Evolutionary conservation across 164 flowering plant genomes (phyloP), one percentile per base, ranked within the genome.

Genomic region (Malania oleifera): DNA sequence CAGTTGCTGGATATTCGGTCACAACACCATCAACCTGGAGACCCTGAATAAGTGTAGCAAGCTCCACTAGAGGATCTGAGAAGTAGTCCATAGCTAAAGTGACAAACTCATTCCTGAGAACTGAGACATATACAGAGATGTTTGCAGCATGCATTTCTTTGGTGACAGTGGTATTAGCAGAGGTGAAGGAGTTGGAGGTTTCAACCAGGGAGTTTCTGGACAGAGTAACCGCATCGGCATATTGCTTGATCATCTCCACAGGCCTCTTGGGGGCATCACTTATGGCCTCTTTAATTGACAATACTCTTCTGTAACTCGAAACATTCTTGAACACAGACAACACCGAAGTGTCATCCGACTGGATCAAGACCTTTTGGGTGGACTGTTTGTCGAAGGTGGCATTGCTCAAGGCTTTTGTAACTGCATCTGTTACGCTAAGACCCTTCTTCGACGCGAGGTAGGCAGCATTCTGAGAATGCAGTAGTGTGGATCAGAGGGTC

Each of bases 371-470:
- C 65, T 79, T 68, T 54, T 85, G 95, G 17, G 84, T 79, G 0
- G 78, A 61, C 67, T 78, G 82, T 65, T 87, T 81, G 69, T 89
- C 91, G 4, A 82, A 70, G 12, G 83, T 80, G 24, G 93, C 91
- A 52, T 85, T 84, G 54, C 26, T 68, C 59, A 95, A 72, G 52
- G 96, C 93, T 0, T 61, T 61, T 13, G 57, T 40, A 11, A 85
- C 93, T 0, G 75, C 72, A 56, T 69, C 83, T 9, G 74, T 63
- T 1, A 86, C 64, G 78, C 66, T 75, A 1, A 90, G 78, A 23
- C 91, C 91, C 71, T 83, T 78, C 72, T 81, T 84, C 25, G 92
- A 77, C 56, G 96, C 97, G n/a, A 93, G 78, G 75, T 79, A 87
- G 14, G 96, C 78, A 51, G 96, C 96, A 69, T 95, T 84, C 99